Evolutionary conservation across 2,329 filamentous ascomycete species (phyloP).

Genomic region (Fusarium siculi): DNA sequence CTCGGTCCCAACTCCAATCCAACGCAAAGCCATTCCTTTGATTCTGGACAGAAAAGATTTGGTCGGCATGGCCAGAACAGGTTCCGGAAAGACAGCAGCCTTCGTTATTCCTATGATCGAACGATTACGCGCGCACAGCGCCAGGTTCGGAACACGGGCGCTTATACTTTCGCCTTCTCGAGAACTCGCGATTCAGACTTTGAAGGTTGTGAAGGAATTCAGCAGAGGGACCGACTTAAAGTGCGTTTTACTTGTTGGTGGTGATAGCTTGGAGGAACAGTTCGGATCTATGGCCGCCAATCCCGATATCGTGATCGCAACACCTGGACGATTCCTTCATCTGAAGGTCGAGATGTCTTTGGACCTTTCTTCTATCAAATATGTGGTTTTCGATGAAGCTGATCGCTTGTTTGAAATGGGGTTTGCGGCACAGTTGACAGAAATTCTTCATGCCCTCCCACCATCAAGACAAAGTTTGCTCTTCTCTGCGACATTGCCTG

Average conservation of each 20-base stretch:
- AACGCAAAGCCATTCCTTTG: slow-evolving; percentile 94
- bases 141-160: slow-evolving; percentile 84
- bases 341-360: slow-evolving; percentile 96
- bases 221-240: slow-evolving; percentile 90
- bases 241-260: slow-evolving; percentile 90
- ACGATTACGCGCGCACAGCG: slow-evolving; percentile 87
- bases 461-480: slow-evolving; percentile 87
- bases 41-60: slow-evolving; percentile 92
- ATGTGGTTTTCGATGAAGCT: slow-evolving; percentile 97
- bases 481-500: slow-evolving; percentile 94
- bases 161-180: slow-evolving; percentile 92
- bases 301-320: slow-evolving; percentile 97
- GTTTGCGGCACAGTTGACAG: slow-evolving; percentile 90
- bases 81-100: slow-evolving; percentile 96
- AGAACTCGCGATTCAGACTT: slow-evolving; percentile 92
- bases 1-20: slow-evolving; percentile 94
- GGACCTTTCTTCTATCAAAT: slow-evolving; percentile 89
- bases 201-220: slow-evolving; percentile 97
- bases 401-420: slow-evolving; percentile 99
- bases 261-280: slow-evolving; percentile 95
- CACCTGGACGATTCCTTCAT: slow-evolving; percentile 94
- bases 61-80: slow-evolving; percentile 99
- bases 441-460: slow-evolving; percentile 91
- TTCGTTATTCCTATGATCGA: slow-evolving; percentile 99
- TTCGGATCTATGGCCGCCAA: slow-evolving; percentile 93